phyloP scores from a whole-genome alignment of 208 protist species.

The Acanthamoeba castellanii region DNA sequence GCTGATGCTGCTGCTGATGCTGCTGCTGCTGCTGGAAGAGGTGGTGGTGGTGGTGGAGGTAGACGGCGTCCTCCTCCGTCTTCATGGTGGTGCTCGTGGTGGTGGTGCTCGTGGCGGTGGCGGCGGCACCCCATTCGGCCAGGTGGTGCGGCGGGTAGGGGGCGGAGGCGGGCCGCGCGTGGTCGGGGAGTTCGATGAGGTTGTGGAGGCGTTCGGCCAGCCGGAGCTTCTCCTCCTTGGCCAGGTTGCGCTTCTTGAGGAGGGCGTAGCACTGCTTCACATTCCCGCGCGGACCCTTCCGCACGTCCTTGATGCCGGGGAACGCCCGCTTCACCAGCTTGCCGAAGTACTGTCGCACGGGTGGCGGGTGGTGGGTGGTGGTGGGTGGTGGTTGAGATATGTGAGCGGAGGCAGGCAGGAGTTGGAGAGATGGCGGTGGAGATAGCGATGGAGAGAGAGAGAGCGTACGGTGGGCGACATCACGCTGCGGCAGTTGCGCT shows the following conservation, averaged over 20 bases:
- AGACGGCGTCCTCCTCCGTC: background rate
- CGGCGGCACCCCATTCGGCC: no score
- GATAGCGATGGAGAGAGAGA: background rate
- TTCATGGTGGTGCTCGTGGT: background rate
- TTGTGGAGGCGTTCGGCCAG: background rate
- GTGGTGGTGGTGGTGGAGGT: background rate
- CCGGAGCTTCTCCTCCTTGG: constrained; percentile 18
- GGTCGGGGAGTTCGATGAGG: background rate
- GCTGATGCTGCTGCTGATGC: background rate
- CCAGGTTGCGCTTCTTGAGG: constrained; percentile 3
- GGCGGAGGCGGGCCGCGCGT: background rate
- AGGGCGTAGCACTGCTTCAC: constrained; percentile 20
- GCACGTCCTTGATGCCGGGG: constrained; percentile 38
- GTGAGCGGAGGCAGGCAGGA: background rate
- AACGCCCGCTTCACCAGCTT: constrained; percentile 28
- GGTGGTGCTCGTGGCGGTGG: background rate
- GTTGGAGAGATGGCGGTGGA: background rate
- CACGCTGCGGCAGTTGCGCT: background rate
- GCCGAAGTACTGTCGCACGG: constrained; percentile 1
- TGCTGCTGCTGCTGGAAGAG: background rate
- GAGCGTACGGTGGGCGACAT: constrained; percentile 22
- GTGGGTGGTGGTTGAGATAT: background rate
- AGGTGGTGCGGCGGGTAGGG: background rate
- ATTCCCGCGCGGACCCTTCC: background rate
- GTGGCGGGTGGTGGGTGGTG: no score